phyloP scores from a whole-genome alignment of 192 early-diverging fungal species.

The Coemansia sp. region DNA sequence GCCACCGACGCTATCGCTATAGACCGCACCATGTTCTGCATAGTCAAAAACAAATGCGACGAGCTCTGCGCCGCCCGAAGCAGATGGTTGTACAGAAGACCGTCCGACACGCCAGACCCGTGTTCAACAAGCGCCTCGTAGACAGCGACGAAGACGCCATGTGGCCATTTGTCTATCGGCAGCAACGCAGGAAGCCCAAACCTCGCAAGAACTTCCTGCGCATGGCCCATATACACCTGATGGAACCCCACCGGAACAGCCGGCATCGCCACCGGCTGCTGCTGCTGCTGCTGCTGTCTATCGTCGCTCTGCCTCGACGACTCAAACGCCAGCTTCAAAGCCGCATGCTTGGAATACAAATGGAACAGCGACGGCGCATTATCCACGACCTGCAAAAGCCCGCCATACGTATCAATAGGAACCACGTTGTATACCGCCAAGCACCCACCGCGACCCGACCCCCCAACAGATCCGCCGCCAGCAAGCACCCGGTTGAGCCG shows the following conservation, averaged over 20 bases:
- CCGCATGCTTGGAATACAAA: conserved; percentile 20
- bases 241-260: conserved; percentile 6
- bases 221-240: conserved; percentile 17
- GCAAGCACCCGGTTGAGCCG: conserved; percentile 29
- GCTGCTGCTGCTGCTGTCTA: not conserved
- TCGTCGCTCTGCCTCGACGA: not conserved
- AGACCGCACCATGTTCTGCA: conserved; percentile 20
- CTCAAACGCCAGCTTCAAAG: not conserved
- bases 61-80: conserved; percentile 15
- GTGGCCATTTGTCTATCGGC: conserved; percentile 30
- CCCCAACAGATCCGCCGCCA: not conserved
- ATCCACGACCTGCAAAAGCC: conserved; percentile 91
- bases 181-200: not conserved
- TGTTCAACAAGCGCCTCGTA: conserved; percentile 18
- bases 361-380: conserved; percentile 68
- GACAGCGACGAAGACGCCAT: not conserved
- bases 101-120: not conserved
- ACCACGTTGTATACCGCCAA: conserved; percentile 59
- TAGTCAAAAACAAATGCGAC: conserved; percentile 11
- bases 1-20: conserved; percentile 58
- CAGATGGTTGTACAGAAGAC: conserved; percentile 23
- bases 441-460: not conserved
- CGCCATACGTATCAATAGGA: conserved; percentile 77
- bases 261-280: not conserved
- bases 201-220: conserved; percentile 4